Evolutionary conservation across 2,329 filamentous ascomycete species (phyloP), one percentile per base, ranked within the genome.

Genomic region (Sporothrix humicola): DNA sequence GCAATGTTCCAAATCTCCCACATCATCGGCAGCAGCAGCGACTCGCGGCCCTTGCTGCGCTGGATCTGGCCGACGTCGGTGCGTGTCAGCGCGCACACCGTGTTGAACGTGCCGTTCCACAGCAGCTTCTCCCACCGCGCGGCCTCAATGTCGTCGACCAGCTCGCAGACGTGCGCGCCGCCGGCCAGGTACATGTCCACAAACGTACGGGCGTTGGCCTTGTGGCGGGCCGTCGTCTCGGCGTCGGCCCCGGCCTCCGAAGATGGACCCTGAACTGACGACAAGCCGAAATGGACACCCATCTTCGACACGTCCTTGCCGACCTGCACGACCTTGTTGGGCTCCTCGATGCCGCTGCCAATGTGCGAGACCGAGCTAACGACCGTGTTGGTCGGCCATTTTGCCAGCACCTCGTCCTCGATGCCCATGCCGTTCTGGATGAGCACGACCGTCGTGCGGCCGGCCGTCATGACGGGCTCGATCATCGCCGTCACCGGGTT

Each of bases 1-100:
- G 81, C 81, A n/a, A 80, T 76, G 12, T 75, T 71, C 23, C 79
- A 79, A 15, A 82, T 78, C 77, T 82, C 81, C 71, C 78, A 61
- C 80, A 82, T 82, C 48, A 81, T 79, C 58, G 80, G 79, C 72
- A 78, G 70, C 52, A 81, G 72, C 71, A 81, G 78, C 13, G 73
- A 31, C 72, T 75, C 74, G 68, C 74, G 76, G 42, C 72, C 74
- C 15, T 66, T 31, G 76, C 75, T 75, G 72, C 74, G 76, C 73
- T 76, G 75, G 23, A 77, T 71, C 71, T 75, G n/a, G 50, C 73
- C 75, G 13, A 75, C 76, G 52, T 76, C 73, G 9, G 70, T 58
- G 6, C 72, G 75, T 26, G 74, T 75, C 63, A 77, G 58, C 2
- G 76, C 76, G 65, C 76, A 76, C 46, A 75, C 72, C 23, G 76